Conservation (phyloP, 2,329 filamentous ascomycete genomes). For the Aspergillus aculeatus region DNA sequence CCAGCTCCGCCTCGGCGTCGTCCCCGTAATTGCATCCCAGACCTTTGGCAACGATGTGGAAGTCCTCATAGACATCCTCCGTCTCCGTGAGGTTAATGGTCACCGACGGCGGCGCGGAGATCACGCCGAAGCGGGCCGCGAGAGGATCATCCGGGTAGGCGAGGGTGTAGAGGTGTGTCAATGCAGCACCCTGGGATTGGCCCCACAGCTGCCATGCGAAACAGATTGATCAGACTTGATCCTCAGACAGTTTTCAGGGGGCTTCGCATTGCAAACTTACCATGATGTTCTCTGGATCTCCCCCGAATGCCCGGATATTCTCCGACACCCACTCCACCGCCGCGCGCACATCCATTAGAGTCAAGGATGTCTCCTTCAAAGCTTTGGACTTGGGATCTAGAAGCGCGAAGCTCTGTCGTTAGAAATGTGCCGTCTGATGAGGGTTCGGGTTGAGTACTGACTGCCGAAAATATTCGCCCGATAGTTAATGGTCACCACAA, state of each 20-base stretch:
- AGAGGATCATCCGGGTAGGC: constrained; percentile 22
- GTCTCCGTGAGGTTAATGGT: constrained; percentile 6
- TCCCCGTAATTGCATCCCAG: constrained; percentile 27
- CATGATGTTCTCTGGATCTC: constrained; percentile 28
- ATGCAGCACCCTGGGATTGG: constrained; percentile 25
- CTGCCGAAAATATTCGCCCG: constrained; percentile 28
- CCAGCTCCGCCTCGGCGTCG: constrained; percentile 24
- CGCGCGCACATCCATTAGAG: constrained; percentile 20
- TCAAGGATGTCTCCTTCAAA: constrained; percentile 1
- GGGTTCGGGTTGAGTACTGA: neutral
- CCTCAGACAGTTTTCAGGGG: too few relatives aligned
- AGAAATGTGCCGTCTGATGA: neutral
- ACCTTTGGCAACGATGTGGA: constrained; percentile 29
- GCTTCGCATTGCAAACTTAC: neutral
- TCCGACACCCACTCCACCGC: constrained; percentile 33
- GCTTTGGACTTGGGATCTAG: constrained; percentile 15
- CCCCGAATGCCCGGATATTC: constrained; percentile 37
- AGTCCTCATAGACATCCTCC: constrained; percentile 21
- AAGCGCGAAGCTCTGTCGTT: too few relatives aligned
- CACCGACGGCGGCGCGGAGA: constrained; percentile 21
- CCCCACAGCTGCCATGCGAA: constrained; percentile 17
- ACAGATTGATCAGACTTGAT: too few relatives aligned
- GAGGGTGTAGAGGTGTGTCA: constrained; percentile 25
- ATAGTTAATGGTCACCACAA: constrained; percentile 42
- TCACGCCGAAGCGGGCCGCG: constrained; percentile 14